A percentile compares a stretch with the other conserved stretches of the same genome.
These are phyloP conservation scores for Porcisia hertigi DNA, from an alignment of 208 protist species.

Conservation along the genomic window DNA sequence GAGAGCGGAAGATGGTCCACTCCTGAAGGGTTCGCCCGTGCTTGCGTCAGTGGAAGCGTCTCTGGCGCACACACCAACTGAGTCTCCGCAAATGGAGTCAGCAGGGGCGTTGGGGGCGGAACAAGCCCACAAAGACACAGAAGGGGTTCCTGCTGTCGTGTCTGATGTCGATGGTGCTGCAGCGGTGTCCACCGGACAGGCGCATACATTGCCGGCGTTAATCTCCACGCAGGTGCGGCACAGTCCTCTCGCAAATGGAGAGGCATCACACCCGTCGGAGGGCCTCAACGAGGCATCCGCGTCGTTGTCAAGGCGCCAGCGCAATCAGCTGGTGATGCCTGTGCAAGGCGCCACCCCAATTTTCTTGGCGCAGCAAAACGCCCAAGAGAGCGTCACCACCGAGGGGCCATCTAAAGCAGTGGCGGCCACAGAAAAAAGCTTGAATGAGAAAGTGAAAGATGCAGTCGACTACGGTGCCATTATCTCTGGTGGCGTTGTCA, in stretches of 20 bases:
- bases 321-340: background rate
- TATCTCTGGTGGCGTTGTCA: conserved; percentile 33
- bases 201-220: background rate
- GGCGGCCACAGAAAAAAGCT: background rate
- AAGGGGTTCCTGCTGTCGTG: background rate
- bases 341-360: background rate
- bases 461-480: conserved; percentile 16
- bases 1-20: background rate
- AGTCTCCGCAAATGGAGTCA: background rate
- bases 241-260: conserved; percentile 4
- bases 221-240: background rate
- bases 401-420: background rate
- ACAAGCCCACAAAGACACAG: conserved; percentile 7
- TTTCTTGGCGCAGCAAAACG: background rate
- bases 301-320: background rate
- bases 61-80: background rate
- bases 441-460: background rate
- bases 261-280: background rate
- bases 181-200: background rate
- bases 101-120: background rate
- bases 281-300: background rate
- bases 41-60: too few species aligned
- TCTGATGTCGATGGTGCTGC: background rate
- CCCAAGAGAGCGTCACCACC: background rate
- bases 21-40: background rate